Evolutionary conservation across 192 early-diverging fungal species (phyloP).

Genomic region (Coemansia sp.): DNA sequence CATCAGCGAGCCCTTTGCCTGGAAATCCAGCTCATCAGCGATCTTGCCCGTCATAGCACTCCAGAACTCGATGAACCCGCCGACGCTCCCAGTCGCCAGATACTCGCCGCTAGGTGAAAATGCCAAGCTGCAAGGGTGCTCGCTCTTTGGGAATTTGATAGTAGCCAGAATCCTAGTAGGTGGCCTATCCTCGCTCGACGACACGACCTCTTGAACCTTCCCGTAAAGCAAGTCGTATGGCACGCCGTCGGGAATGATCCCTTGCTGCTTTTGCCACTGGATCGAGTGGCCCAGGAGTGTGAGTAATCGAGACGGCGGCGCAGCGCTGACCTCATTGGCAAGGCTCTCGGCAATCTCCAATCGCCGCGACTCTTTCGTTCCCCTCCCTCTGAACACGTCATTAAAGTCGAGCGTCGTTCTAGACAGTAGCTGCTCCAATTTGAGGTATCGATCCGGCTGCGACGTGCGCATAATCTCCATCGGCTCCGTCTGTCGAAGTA

Average conservation of each 20-base stretch:
- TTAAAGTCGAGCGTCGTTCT: slow-evolving; percentile 59
- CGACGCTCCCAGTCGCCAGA: slow-evolving; percentile 82
- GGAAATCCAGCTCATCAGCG: slow-evolving; percentile 84
- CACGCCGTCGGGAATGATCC: slow-evolving; percentile 65
- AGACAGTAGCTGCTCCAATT: slow-evolving; percentile 77
- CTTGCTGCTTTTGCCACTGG: slow-evolving; percentile 87
- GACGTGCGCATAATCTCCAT: slow-evolving; percentile 77
- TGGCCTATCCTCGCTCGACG: slow-evolving; percentile 70
- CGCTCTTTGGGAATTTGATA: slow-evolving; percentile 93
- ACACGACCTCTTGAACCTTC: slow-evolving; percentile 53
- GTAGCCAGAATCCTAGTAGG: slow-evolving; percentile 70
- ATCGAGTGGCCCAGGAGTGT: slow-evolving; percentile 82
- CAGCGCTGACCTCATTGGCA: slow-evolving; percentile 30
- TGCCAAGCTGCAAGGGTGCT: slow-evolving; percentile 68
- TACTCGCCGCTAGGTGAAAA: slow-evolving; percentile 85
- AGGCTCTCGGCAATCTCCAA: slow-evolving; percentile 69
- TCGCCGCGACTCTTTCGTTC: slow-evolving; percentile 67
- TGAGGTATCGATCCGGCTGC: slow-evolving; percentile 77
- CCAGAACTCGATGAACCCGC: slow-evolving; percentile 98
- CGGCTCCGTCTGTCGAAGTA: slow-evolving; percentile 87
- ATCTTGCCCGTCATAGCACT: slow-evolving; percentile 90
- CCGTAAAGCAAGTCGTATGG: slow-evolving; percentile 83
- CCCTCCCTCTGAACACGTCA: slow-evolving; percentile 33
- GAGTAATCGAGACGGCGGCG: slow-evolving; percentile 75
- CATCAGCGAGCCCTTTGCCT: slow-evolving; percentile 81